Evolutionary conservation across 257 asterid genomes (phyloP).

Genomic region (Solanum commersonii): DNA sequence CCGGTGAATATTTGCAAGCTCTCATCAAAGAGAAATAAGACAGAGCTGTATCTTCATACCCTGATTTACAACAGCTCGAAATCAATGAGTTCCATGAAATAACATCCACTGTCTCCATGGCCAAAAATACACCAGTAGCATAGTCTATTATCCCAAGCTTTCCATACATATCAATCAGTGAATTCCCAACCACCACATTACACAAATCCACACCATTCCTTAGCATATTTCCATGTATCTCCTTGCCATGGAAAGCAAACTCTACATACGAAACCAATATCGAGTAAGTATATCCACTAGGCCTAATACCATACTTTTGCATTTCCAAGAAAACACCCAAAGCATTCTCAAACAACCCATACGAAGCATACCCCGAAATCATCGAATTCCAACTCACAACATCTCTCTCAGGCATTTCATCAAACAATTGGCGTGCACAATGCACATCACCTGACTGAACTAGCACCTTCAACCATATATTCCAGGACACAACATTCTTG

Average conservation of each 20-base stretch:
- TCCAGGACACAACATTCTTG: constrained; percentile 56
- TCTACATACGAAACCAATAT: constrained; percentile 32
- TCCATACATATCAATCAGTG: constrained; percentile 58
- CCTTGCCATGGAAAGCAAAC: constrained; percentile 37
- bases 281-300: constrained; percentile 52
- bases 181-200: constrained; percentile 51
- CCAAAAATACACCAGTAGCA: constrained; percentile 42
- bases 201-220: constrained; percentile 32
- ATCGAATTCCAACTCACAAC: constrained; percentile 65
- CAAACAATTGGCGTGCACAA: constrained; percentile 41
- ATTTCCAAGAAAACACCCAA: constrained; percentile 37
- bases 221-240: constrained; percentile 44
- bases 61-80: constrained; percentile 42
- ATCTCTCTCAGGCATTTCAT: constrained; percentile 60
- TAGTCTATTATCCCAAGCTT: constrained; percentile 48
- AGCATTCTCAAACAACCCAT: constrained; percentile 26
- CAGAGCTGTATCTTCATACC: constrained; percentile 28
- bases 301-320: constrained; percentile 31
- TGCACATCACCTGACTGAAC: constrained; percentile 17
- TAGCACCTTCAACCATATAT: constrained; percentile 26
- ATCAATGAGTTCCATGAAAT: constrained; percentile 74
- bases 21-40: constrained; percentile 35
- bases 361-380: constrained; percentile 41
- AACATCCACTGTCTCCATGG: constrained; percentile 48
- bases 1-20: constrained; percentile 23